Base-by-base conservation (phyloP, 306 rosid species). In the Sindora glabra region DNA sequence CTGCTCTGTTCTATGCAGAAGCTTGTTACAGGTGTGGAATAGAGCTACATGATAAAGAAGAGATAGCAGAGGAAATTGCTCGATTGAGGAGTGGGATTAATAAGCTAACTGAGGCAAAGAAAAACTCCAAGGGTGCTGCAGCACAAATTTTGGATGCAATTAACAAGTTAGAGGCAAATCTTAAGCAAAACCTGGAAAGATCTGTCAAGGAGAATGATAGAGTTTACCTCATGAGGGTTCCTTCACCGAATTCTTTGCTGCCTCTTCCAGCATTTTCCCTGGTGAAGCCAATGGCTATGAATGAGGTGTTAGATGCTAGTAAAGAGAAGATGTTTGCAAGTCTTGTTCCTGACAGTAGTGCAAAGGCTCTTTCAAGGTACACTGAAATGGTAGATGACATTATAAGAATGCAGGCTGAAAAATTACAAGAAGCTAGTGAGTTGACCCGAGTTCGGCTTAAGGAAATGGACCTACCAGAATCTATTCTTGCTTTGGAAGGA, bases 381-480 rank as follows among this genome's bases (percentile, higher is more conserved):
- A 89, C 99, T 54, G 99, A 92, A 76, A 86, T 92, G 94, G 97
- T 86, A 11, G 99, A 92, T 50, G 85, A 80, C 12, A 76, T 92
- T 64, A 92, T 92, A 67, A 84, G 99, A 74, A 82, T 84, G n/a
- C 97, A 92, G 56, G 95, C 99, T 62, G 99, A 92, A 60, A 92
- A 92, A 54, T 70, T 92, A 60, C 96, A 92, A 76, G 90, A 86
- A 67, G 99, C 99, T 49, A 92, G 99, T 46, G 99, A 92, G 71
- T 80, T 92, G 24, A 92, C 99, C 41, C 79, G 97, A 50, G 95
- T 92, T 22, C 83, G 82, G 89, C 97, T 92, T 18, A 92, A 89
- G 94, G 97, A 92, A 68, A 89, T 92, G 97, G 99, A 92, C 52
- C 83, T 92, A 57, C 97, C 99, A 0, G 99, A 92, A 48, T 92